phyloP scores from a whole-genome alignment of 2,329 filamentous ascomycete species.

The Rhynchosporium agropyri region DNA sequence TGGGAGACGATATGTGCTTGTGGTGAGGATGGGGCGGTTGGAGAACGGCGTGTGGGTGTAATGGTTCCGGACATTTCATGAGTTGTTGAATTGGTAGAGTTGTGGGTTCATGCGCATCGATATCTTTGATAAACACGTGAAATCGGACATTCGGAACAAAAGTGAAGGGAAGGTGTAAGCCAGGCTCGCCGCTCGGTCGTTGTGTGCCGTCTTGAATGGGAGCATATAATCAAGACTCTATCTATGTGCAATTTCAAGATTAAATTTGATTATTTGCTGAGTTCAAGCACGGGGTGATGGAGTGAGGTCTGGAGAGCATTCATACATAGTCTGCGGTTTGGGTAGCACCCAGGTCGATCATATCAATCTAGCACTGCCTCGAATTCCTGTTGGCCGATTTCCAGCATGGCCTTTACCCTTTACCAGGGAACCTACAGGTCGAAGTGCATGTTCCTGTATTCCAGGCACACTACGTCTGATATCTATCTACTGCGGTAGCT shows the following conservation, averaged over 20 bases:
- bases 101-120: background rate
- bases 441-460: constrained; percentile 2
- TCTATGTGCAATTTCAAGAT: background rate
- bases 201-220: background rate
- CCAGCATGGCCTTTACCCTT: background rate
- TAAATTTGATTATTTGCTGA: constrained; percentile 5
- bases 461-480: background rate
- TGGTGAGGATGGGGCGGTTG: constrained; percentile 7
- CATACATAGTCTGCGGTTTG: background rate
- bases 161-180: background rate
- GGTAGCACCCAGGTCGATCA: background rate
- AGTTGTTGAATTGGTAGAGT: background rate
- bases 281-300: constrained; percentile 8
- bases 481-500: background rate
- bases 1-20: constrained; percentile 12
- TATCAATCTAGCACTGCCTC: background rate
- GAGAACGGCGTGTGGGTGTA: constrained; percentile 3
- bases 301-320: constrained; percentile 3
- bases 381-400: too few relatives aligned
- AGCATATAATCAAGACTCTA: background rate
- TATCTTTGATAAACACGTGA: constrained; percentile 8
- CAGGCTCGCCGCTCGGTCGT: background rate
- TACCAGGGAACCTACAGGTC: background rate
- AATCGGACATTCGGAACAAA: constrained; percentile 11
- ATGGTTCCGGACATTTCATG: constrained; percentile 3